Evolutionary conservation across 2,329 filamentous ascomycete species (phyloP).

Genomic region (Ascosphaera acerosa): DNA sequence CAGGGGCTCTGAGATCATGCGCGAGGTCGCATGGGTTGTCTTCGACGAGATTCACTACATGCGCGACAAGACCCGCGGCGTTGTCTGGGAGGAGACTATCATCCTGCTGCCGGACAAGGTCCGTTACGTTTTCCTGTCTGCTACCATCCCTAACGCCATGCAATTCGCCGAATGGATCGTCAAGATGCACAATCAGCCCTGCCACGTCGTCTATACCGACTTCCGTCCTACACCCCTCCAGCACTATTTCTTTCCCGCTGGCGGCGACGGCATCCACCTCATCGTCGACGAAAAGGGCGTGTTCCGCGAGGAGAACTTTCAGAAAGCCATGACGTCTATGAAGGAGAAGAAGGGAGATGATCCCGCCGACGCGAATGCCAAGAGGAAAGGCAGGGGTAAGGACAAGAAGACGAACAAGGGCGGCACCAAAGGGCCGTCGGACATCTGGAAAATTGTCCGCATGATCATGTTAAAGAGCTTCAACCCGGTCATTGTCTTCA

Average conservation of each 20-base stretch:
- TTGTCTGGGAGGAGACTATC: conserved; percentile 98
- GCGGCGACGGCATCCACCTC: conserved; percentile 75
- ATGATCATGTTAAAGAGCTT: conserved; percentile 98
- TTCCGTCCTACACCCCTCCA: conserved; percentile 91
- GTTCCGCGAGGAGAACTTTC: conserved; percentile 94
- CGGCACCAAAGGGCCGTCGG: conserved; percentile 43
- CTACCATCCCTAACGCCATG: conserved; percentile 95
- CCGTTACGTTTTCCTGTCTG: conserved; percentile 91
- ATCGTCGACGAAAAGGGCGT: conserved; percentile 92
- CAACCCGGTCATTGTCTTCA: conserved; percentile 97
- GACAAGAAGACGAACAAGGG: conserved; percentile 84
- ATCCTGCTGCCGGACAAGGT: conserved; percentile 96
- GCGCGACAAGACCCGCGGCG: conserved; percentile 77
- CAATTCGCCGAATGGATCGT: conserved; percentile 99
- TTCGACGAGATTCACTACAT: conserved; percentile 99
- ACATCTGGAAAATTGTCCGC: conserved; percentile 93
- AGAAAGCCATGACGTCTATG: conserved; percentile 78
- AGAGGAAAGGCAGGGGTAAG: conserved; percentile 65
- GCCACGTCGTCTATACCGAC: conserved; percentile 96
- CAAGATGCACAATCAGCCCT: conserved; percentile 91
- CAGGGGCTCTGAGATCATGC: conserved; percentile 95
- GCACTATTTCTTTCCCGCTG: conserved; percentile 91
- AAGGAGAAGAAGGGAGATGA: conserved; percentile 72
- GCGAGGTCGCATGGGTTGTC: conserved; percentile 92
- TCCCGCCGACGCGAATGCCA: conserved; percentile 51